Evolutionary conservation across 2,329 filamentous ascomycete genomes (phyloP), one percentile per base, ranked within the genome.

Genomic region (Endothia cerciana): DNA sequence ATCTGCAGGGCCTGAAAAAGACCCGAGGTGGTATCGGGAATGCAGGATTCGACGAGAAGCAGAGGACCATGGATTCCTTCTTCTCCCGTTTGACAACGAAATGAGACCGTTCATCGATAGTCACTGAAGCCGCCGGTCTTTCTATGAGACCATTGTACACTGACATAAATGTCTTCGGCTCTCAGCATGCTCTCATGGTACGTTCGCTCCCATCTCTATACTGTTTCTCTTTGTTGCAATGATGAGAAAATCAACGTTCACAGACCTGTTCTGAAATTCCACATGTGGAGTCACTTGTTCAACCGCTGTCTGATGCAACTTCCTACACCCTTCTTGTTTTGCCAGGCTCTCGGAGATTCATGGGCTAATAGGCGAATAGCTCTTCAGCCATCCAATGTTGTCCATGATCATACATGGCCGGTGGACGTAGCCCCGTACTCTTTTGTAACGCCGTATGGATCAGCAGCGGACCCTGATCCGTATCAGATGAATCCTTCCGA

Each of bases 21-120:
- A 94, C 92, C 10, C 82, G 90, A 30, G 92, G 92, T 38, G 93
- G 93, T 3, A 91, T 97, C 65, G 93, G 93, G 63, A 95, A 90
- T 71, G 84, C 91, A 47, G 83, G 85, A 64, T 89, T 92, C 74
- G 93, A 97, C 74, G 83, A 86, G 13, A 88, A 83, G 57, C 94
- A 97, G 76, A 89, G 85, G 73, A 92, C 85, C 22, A 85, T 97
- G 71, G 87, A 92, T 56, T 85, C 85, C 0, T 97, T 95, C 79
- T 94, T 97, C 77, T 69, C 65, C 1, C 72, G 78, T 4, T 64
- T 74, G 6, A 69, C 76, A 0, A 88, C 89, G 73, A 85, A 85
- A 73, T 78, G 78, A 40, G 85, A 70, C 70, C 36, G 8, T 38
- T 19, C 13, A 56, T 56, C 25, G 43, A 76, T 22, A 78, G 75